Evolutionary conservation across 306 rosid species (phyloP), one percentile per base, ranked within the genome.

Genomic region (Astragalus glycyphyllos): DNA sequence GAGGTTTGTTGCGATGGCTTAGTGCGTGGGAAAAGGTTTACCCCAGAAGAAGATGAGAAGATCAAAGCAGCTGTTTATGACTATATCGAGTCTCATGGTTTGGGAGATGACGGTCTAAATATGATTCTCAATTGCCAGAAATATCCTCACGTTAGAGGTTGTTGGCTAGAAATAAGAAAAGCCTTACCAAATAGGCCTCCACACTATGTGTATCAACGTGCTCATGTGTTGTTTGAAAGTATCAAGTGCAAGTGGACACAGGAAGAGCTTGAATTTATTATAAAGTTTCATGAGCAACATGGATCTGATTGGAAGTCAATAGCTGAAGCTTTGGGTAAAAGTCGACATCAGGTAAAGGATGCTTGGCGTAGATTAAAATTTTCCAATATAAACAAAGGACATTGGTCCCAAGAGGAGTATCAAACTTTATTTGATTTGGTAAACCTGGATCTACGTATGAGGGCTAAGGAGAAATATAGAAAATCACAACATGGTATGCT

Each of bases 391-490:
- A 90, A 73, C 8, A 70, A 3, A 77, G 96, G 96, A 12, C 46
- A 0, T 1, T 90, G 92, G 92, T 17, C 80, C 32, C 98, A 92
- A 69, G 91, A 85, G 13, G 96, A 92, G 79, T 88, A 86, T 65
- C 89, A 90, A 72, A 79, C 16, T 2, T 82, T 92, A 56, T 92
- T 88, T 72, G 81, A 92, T 82, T 79, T 90, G 54, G 96, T 90
- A 46, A 92, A 90, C 81, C 15, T n/a, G 64, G 96, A 92, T 76
- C 89, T 92, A 45, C 82, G 80, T 0, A 10, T 50, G 7, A 88
- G 85, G 80, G 96, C 82, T 47, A 46, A 1, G 14, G 91, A 86
- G 57, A 88, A 69, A 8, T 6, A 2, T 20, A 88, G 73, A 48
- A 88, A 61, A 80, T 16, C 56, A 23, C 77, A 73, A 76, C 86